Evolutionary conservation across 371 early-diverging fungal species (phyloP), one percentile per base, ranked within the genome.

Genomic region (Circinella umbellata): DNA sequence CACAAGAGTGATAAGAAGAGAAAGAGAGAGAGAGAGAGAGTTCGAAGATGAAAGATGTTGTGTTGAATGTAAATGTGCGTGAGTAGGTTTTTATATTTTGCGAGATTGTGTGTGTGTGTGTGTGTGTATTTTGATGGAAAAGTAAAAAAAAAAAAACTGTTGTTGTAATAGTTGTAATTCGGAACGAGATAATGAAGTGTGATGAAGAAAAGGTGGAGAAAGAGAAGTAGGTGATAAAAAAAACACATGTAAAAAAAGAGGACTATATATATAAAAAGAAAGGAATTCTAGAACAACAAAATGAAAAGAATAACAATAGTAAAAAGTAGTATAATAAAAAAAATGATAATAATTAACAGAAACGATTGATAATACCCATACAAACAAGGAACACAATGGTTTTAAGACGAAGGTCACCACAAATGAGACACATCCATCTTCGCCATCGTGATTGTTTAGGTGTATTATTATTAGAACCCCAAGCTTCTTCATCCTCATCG

Each of bases 281-380:
- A 36, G 42, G 55, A 54, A 49, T 46, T 63, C 39, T 54, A 18
- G 15, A 64, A 36, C 39, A 60, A 59, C 35, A 49, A 42, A 42
- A 42, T 27, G 27, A 42, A 42, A 42, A 42, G 42, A 42, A 42
- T 9, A 42, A 42, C 1, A 42, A 42, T 9, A 42, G 11, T 6
- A 42, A 42, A 42, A 9, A 42, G 11, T 42, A 42, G 11, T 42
- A 42, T 9, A 42, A 11, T 42, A 42, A 42, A 9, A 42, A 42
- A 42, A 42, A 42, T 42, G 57, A 63, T 35, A 27, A 63, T 3
- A 61, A 53, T 60, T 69, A 70, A 61, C 79, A 78, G 60, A 78
- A 76, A 42, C 64, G 64, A 36, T 78, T 78, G 1, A 76, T 4
- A 11, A 76, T n/a, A 34, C 73, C 72, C 61, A 76, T 55, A 4